A percentile compares a stretch with the other conserved stretches of the same genome.
These are phyloP conservation scores for Mariannaea elegans DNA, from an alignment of 2,329 filamentous ascomycete species.

Conservation along the genomic window DNA sequence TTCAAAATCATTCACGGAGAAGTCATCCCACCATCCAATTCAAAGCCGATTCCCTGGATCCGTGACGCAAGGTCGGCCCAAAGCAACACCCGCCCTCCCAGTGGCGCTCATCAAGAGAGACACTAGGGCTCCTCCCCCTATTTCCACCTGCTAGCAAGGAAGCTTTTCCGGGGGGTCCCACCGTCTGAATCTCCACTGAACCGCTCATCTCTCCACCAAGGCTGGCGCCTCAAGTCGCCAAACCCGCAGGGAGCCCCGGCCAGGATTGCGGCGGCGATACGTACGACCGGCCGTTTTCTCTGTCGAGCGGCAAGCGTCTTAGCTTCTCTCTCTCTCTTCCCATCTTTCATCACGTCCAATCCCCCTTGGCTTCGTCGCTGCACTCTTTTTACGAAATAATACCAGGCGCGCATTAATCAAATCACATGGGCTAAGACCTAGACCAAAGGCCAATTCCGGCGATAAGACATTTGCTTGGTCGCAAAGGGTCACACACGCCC, in stretches of 20 bases:
- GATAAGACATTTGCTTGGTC: conserved; percentile 26
- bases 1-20: not conserved
- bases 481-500: conserved; percentile 13
- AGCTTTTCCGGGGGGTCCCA: not conserved
- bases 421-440: conserved; percentile 18
- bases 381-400: not conserved
- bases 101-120: not conserved
- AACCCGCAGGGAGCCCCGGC: conserved; percentile 19
- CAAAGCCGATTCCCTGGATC: too few relatives aligned
- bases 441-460: conserved; percentile 22
- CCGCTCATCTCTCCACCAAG: conserved; percentile 10
- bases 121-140: conserved; percentile 6
- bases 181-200: conserved; percentile 14
- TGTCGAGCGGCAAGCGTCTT: conserved; percentile 3
- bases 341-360: conserved; percentile 11
- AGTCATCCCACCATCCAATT: not conserved
- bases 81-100: too few relatives aligned
- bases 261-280: conserved; percentile 9
- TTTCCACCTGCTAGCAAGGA: conserved; percentile 11
- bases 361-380: not conserved
- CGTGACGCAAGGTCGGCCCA: too few relatives aligned
- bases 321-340: conserved; percentile 24
- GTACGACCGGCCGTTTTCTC: conserved; percentile 16
- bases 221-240: conserved; percentile 17
- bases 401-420: not conserved